Conservation (phyloP, 352 stramenopile genomes). For the Phytophthora tubulina region DNA sequence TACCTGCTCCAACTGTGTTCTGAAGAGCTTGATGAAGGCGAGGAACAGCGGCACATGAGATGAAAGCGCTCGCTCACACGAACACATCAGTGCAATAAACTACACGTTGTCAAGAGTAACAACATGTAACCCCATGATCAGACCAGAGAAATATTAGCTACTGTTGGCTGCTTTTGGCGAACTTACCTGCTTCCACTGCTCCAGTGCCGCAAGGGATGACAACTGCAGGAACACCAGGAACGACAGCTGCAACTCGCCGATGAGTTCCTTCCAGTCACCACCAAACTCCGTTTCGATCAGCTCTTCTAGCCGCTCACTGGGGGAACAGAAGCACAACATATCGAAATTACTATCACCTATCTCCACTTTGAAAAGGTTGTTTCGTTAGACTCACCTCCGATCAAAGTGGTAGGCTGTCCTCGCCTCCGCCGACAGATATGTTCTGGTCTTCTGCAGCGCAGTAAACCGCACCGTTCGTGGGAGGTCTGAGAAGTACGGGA, state of each 20-base stretch:
- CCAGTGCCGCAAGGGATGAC: conserved; percentile 92
- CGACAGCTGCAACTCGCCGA: conserved; percentile 95
- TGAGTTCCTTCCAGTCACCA: conserved; percentile 76
- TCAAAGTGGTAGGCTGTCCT: conserved; percentile 86
- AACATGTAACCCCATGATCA: not conserved
- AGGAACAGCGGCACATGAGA: conserved; percentile 57
- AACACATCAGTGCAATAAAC: conserved; percentile 73
- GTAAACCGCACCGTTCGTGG: conserved; percentile 83
- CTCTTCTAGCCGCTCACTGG: conserved; percentile 61
- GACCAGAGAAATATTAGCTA: not conserved
- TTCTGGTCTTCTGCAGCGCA: conserved; percentile 46
- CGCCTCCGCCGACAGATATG: conserved; percentile 52
- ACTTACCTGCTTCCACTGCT: conserved; percentile 94
- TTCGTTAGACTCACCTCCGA: conserved; percentile 53
- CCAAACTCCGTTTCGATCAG: conserved; percentile 49
- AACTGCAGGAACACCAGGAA: conserved; percentile 95
- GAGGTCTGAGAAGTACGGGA: conserved; percentile 79
- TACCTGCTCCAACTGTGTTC: conserved; percentile 69
- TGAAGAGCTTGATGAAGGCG: conserved; percentile 67
- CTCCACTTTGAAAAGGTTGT: not conserved
- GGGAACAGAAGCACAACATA: conserved; percentile 9
- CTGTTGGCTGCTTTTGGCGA: not conserved
- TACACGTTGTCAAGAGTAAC: conserved; percentile 27
- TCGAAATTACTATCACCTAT: not conserved
- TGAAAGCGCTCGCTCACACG: conserved; percentile 61